These are phyloP conservation scores for Sporisorium iseilematis-ciliati DNA, from an alignment of 1,284 basidiomycete genomes.

Conservation along the genomic window DNA sequence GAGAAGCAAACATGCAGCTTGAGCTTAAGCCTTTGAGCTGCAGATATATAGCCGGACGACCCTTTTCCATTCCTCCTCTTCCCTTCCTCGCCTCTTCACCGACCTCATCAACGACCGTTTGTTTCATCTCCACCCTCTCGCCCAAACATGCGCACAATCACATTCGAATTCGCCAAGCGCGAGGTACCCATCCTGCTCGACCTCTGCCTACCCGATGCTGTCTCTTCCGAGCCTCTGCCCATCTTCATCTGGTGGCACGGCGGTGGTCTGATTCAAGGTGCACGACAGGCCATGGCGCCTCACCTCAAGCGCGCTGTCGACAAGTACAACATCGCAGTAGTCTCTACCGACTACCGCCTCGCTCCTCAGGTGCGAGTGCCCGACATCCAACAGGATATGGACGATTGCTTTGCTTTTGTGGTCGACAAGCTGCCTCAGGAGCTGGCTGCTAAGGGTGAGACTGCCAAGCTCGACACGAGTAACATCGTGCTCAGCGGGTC, in stretches of 20 bases:
- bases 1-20: conserved; percentile 10
- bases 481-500: conserved; percentile 45
- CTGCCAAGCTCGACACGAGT: conserved; percentile 32
- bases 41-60: conserved; percentile 16
- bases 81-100: not conserved
- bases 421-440: conserved; percentile 34
- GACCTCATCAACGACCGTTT: not conserved
- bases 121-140: no score
- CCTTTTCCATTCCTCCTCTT: not conserved
- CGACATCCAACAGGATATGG: conserved; percentile 49
- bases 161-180: conserved; percentile 42
- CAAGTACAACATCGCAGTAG: conserved; percentile 45
- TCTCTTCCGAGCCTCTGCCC: conserved; percentile 31
- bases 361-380: conserved; percentile 51
- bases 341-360: conserved; percentile 54
- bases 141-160: conserved; percentile 31
- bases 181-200: conserved; percentile 44
- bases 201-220: conserved; percentile 39
- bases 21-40: conserved; percentile 3
- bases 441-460: conserved; percentile 26
- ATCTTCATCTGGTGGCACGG: conserved; percentile 55
- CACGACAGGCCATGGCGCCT: conserved; percentile 37
- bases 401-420: conserved; percentile 41
- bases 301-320: conserved; percentile 51
- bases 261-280: conserved; percentile 53